Evolutionary conservation across 2,329 filamentous ascomycete species (phyloP).

Genomic region (Colletotrichum destructivum): DNA sequence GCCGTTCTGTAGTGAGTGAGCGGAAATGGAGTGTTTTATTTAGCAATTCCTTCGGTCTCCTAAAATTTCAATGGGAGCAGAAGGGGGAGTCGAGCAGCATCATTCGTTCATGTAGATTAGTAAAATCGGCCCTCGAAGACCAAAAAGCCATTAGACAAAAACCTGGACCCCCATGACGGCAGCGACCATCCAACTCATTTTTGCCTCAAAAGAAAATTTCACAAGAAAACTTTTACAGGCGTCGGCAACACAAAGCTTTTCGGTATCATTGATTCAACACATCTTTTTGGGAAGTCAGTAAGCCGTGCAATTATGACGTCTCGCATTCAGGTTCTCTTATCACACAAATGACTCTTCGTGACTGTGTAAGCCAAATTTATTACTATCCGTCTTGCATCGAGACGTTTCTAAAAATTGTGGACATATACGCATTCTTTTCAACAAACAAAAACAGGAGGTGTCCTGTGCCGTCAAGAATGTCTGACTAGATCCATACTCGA

Average conservation of each 20-base stretch:
- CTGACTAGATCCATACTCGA: not conserved
- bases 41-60: constrained; percentile 10
- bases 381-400: too few relatives aligned
- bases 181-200: not conserved
- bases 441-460: not conserved
- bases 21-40: constrained; percentile 7
- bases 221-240: not conserved
- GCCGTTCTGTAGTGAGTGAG: constrained; percentile 1
- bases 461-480: not conserved
- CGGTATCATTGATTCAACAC: not conserved
- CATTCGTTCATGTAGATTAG: constrained; percentile 27
- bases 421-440: not conserved
- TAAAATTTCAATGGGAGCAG: not conserved
- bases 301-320: not conserved
- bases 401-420: not conserved
- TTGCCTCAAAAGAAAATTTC: too few relatives aligned
- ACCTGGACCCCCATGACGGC: constrained; percentile 3
- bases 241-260: not conserved
- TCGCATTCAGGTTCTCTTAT: not conserved
- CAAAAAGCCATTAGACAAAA: constrained; percentile 15
- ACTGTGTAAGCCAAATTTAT: not conserved
- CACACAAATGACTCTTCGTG: too few relatives aligned
- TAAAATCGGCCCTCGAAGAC: constrained; percentile 7
- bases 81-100: constrained; percentile 14
- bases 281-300: not conserved